These are phyloP conservation scores for Tetrahymena borealis DNA, from an alignment of 73 alveolate species.

Conservation along the genomic window DNA sequence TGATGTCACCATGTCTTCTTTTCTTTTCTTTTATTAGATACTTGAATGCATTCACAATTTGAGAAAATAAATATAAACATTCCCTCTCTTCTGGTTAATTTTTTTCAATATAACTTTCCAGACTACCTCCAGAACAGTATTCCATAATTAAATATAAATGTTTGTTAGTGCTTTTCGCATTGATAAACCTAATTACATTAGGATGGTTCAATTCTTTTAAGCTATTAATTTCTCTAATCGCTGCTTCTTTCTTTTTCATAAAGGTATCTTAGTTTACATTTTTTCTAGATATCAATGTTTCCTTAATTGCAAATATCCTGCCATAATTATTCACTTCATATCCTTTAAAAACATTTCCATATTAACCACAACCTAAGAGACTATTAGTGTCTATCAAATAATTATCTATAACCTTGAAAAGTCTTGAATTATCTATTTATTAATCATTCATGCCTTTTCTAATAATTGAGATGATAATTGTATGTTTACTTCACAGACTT, in stretches of 20 bases:
- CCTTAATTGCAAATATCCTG: not conserved
- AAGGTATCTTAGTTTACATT: not conserved
- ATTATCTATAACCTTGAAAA: not conserved
- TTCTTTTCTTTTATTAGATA: not conserved
- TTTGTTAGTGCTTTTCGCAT: not conserved
- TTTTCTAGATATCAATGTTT: not conserved
- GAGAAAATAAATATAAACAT: not conserved
- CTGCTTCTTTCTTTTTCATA: not conserved
- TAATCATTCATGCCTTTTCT: not conserved
- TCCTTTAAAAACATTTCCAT: not conserved
- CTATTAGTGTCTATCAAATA: not conserved
- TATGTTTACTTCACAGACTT: too few species aligned
- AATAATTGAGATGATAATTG: too few species aligned
- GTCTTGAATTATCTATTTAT: not conserved
- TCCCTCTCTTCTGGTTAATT: not conserved
- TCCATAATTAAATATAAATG: not conserved
- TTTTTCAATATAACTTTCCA: not conserved
- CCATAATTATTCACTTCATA: not conserved
- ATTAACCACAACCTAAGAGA: not conserved
- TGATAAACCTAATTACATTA: not conserved
- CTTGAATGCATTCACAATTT: not conserved
- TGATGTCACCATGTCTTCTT: constrained; percentile 33
- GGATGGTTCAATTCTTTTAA: not conserved
- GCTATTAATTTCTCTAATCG: not conserved
- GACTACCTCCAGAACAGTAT: not conserved